Conservation (phyloP, 805 yeast species). For the Torulaspora microellipsoides region DNA sequence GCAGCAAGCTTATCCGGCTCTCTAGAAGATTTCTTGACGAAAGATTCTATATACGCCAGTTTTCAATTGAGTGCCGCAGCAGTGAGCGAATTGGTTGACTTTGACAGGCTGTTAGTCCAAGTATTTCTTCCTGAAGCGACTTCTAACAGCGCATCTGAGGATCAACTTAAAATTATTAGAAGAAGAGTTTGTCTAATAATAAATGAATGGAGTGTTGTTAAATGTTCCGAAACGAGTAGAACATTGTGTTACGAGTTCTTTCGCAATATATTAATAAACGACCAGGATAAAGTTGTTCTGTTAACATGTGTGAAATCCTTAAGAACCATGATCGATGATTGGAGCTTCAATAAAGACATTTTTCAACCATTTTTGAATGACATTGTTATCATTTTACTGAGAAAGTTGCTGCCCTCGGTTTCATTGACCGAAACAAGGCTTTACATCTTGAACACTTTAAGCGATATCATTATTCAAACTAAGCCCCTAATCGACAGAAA, state of each 20-base stretch:
- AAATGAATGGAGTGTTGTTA: constrained; percentile 73
- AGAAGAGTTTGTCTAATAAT: constrained; percentile 75
- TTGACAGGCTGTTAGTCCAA: constrained; percentile 55
- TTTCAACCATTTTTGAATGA: constrained; percentile 62
- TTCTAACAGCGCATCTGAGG: constrained; percentile 36
- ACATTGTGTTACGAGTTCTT: constrained; percentile 56
- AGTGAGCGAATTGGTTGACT: constrained; percentile 60
- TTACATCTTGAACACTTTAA: constrained; percentile 63
- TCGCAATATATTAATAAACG: constrained; percentile 43
- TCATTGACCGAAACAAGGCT: constrained; percentile 70
- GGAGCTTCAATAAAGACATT: constrained; percentile 70
- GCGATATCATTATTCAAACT: constrained; percentile 58
- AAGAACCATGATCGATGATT: constrained; percentile 69
- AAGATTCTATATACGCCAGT: constrained; percentile 77
- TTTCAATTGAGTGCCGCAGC: constrained; percentile 72
- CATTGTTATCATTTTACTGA: constrained; percentile 46
- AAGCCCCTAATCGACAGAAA: constrained; percentile 55
- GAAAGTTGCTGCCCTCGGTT: constrained; percentile 44
- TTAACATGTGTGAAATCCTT: constrained; percentile 70
- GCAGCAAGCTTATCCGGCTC: constrained; percentile 31
- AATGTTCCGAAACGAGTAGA: constrained; percentile 56
- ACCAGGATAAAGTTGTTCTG: constrained; percentile 75
- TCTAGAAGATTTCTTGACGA: constrained; percentile 51
- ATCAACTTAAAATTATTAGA: constrained; percentile 58
- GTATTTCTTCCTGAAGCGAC: constrained; percentile 62